phyloP scores from a whole-genome alignment of 805 yeast genomes.

The Wickerhamomyces canadensis region DNA sequence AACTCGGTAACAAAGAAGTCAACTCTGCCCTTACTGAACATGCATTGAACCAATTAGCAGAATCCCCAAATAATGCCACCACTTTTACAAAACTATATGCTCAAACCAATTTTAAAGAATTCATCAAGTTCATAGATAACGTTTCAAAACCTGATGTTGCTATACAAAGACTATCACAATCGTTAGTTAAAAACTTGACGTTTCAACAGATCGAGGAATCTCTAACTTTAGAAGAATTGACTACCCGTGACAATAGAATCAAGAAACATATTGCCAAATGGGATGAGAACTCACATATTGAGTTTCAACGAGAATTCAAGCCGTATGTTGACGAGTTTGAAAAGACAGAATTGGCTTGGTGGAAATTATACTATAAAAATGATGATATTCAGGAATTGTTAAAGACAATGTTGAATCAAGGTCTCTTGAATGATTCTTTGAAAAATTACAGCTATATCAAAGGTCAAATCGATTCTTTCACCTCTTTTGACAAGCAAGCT shows the following conservation, averaged over 20 bases:
- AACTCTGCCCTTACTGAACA: slow-evolving; percentile 20
- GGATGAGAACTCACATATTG: slow-evolving; percentile 26
- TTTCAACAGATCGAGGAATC: slow-evolving; percentile 17
- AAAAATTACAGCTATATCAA: slow-evolving; percentile 25
- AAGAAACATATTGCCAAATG: slow-evolving; percentile 22
- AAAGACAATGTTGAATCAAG: slow-evolving; percentile 22
- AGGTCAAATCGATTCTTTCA: slow-evolving; percentile 26
- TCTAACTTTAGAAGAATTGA: slow-evolving; percentile 15
- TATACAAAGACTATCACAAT: slow-evolving; percentile 10
- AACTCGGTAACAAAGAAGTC: slow-evolving; percentile 19
- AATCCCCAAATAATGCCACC: slow-evolving; percentile 25
- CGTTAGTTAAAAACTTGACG: slow-evolving; percentile 12
- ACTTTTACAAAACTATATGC: slow-evolving; percentile 21
- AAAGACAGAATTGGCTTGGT: slow-evolving; percentile 24
- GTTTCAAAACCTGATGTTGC: slow-evolving; percentile 15
- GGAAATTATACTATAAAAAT: slow-evolving; percentile 27
- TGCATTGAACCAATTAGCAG: slow-evolving; percentile 18
- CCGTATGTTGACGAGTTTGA: slow-evolving; percentile 24
- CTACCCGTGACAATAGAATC: slow-evolving; percentile 11
- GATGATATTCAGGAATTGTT: slow-evolving; percentile 26
- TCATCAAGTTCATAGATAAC: slow-evolving; percentile 11
- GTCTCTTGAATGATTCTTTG: slow-evolving; percentile 21
- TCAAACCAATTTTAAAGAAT: slow-evolving; percentile 18
- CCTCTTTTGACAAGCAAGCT: slow-evolving; percentile 16
- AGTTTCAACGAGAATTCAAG: slow-evolving; percentile 24